Evolutionary conservation across 129 eudicot genomes (phyloP).

Genomic region (Solidago caesia): DNA sequence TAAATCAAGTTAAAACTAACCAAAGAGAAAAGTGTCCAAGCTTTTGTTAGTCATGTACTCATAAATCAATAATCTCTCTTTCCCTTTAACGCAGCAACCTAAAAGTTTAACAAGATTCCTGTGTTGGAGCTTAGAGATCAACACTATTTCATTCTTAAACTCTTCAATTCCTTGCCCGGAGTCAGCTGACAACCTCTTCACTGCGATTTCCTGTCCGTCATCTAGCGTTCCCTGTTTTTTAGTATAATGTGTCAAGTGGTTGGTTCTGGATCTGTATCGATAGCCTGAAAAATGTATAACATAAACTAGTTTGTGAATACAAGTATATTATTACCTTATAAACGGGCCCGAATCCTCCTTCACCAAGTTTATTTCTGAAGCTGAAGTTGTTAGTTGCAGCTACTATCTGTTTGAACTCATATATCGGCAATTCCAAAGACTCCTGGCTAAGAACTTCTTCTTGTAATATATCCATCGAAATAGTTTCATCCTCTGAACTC

Average conservation of each 20-base stretch:
- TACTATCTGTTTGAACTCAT: neutral
- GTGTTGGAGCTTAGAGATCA: conserved; percentile 43
- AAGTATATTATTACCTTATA: neutral
- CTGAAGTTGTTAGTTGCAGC: neutral
- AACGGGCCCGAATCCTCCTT: neutral
- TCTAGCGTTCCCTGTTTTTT: conserved; percentile 34
- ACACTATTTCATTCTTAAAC: conserved; percentile 38
- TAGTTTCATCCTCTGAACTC: neutral
- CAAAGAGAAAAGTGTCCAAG: conserved; percentile 42
- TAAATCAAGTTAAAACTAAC: conserved; percentile 21
- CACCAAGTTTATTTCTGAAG: neutral
- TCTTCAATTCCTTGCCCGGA: conserved; percentile 39
- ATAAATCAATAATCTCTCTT: conserved; percentile 40
- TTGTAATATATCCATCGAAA: neutral
- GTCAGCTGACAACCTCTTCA: conserved; percentile 41
- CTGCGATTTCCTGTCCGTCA: conserved; percentile 37
- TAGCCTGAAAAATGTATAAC: neutral
- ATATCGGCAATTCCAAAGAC: neutral
- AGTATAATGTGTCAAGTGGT: conserved; percentile 2
- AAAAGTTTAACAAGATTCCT: conserved; percentile 43
- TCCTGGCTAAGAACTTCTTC: neutral
- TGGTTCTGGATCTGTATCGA: neutral
- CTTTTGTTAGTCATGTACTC: conserved; percentile 47
- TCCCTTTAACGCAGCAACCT: conserved; percentile 39
- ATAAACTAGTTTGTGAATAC: neutral